Base-by-base conservation (phyloP, 225 moss, liverwort and hornwort species). In the Polytrichum formosum region DNA sequence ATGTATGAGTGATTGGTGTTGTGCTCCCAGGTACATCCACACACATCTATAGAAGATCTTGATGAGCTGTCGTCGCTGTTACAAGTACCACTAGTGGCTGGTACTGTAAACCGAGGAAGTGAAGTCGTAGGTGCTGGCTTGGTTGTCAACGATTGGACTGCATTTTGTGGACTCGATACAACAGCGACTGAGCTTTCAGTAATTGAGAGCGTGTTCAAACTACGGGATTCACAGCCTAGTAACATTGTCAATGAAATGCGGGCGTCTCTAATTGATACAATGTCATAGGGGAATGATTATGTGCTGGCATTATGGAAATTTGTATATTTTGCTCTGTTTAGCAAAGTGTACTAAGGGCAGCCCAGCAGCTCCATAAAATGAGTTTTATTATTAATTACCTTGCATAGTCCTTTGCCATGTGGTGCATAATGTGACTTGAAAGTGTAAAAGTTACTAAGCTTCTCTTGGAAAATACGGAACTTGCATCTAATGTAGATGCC, bases 171-270 rank as follows among this genome's bases (percentile, higher is more conserved):
- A 54, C 67, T 91, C 27, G 94, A 99, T 71, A 94, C 98, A 21
- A 99, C 94, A 33, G 94, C 98, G 6, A 94, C 98, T 5, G 94
- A 99, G 70, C 88, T 99, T 20, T 90, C 92, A 25, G 94, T 99
- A 30, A 87, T 99, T 10, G 94, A 94, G 73, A 99, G 78, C 63
- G 94, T 99, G 17, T 99, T 99, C 63, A 98, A 98, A 69, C 67
- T 98, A 21, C 90, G 98, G 70, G 98, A 98, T 67, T 90, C 94
- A 5, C 98, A 94, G 73, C 94, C 98, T 13, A 94, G 88, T 67
- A 92, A 88, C 71, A 98, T 98, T 64, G 91, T 98, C 19, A 94
- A 94, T 63, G 94, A 98, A 75, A 98, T 98, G 94, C 90, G 94
- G 29, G 90, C 92, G 21, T 94, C 98, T 54, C 94, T 98, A 10